Evolutionary conservation across 2,329 filamentous ascomycete species (phyloP).

Genomic region (Metarhizium album): DNA sequence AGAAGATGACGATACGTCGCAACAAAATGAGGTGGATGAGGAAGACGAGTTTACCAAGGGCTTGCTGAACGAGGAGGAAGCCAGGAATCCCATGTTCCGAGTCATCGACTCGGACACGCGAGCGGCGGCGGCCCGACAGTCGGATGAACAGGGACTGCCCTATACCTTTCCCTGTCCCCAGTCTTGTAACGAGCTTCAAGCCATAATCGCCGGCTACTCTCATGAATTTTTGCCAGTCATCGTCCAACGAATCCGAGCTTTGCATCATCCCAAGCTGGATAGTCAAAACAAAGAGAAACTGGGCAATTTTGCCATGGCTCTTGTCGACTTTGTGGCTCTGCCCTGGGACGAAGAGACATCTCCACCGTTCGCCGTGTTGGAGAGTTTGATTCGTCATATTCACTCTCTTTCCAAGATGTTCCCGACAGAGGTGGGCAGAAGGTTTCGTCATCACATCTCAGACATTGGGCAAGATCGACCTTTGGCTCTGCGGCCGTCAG

Average conservation of each 20-base stretch:
- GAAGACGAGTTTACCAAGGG: constrained; percentile 67
- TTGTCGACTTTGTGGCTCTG: constrained; percentile 52
- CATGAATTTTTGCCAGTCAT: constrained; percentile 61
- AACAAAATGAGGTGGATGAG: constrained; percentile 28
- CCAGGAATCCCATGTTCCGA: constrained; percentile 40
- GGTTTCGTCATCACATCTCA: constrained; percentile 64
- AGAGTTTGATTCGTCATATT: constrained; percentile 76
- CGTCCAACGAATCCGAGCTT: constrained; percentile 77
- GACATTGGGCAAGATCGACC: constrained; percentile 39
- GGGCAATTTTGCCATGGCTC: constrained; percentile 50
- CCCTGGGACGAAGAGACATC: constrained; percentile 31
- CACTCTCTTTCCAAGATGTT: constrained; percentile 88
- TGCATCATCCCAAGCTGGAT: constrained; percentile 84
- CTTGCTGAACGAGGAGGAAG: constrained; percentile 49
- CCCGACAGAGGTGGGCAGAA: constrained; percentile 63
- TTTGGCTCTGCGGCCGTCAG: constrained; percentile 49
- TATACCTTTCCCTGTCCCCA: constrained; percentile 83
- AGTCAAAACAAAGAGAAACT: constrained; percentile 79
- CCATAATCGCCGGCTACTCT: constrained; percentile 50
- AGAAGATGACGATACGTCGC: constrained; percentile 30
- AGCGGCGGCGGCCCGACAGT: constrained; percentile 21
- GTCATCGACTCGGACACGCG: constrained; percentile 30
- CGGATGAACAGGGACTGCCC: constrained; percentile 50
- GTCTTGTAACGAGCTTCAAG: constrained; percentile 63
- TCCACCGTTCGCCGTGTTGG: constrained; percentile 57